Conservation (phyloP, 306 rosid species). For the Begonia masoniana region DNA sequence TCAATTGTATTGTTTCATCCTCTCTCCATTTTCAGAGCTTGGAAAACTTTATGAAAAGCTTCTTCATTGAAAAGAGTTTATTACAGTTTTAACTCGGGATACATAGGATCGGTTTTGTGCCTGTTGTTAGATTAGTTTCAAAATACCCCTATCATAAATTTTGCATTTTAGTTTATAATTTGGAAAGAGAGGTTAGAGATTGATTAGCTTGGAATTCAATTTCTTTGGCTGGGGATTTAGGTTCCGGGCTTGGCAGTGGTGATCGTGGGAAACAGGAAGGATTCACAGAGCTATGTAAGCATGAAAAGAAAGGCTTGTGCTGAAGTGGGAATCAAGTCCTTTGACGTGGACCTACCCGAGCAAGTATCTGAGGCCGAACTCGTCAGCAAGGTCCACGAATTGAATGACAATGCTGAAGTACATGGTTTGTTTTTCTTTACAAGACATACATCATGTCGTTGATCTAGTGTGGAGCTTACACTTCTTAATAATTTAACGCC, state of each 20-base stretch:
- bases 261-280: constrained; percentile 38
- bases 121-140: too few relatives aligned
- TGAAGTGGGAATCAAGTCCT: constrained; percentile 53
- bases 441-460: too few relatives aligned
- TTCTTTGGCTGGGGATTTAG: constrained; percentile 13
- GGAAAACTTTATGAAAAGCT: too few relatives aligned
- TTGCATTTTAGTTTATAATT: too few relatives aligned
- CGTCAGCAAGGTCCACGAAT: constrained; percentile 43
- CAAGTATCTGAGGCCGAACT: constrained; percentile 52
- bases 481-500: too few relatives aligned
- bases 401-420: constrained; percentile 59
- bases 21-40: not conserved
- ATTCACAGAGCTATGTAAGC: constrained; percentile 29
- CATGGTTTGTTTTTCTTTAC: constrained; percentile 44
- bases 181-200: too few relatives aligned
- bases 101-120: too few relatives aligned
- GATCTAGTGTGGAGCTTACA: too few relatives aligned
- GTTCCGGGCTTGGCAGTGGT: constrained; percentile 49
- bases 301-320: constrained; percentile 39
- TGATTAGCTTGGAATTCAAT: too few relatives aligned
- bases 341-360: constrained; percentile 72
- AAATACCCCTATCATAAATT: too few relatives aligned
- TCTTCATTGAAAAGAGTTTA: not conserved
- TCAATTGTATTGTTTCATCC: not conserved
- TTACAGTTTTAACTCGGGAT: not conserved